Base-by-base conservation (phyloP, 108 stramenopile species). In the Skeletonema menzelii region DNA sequence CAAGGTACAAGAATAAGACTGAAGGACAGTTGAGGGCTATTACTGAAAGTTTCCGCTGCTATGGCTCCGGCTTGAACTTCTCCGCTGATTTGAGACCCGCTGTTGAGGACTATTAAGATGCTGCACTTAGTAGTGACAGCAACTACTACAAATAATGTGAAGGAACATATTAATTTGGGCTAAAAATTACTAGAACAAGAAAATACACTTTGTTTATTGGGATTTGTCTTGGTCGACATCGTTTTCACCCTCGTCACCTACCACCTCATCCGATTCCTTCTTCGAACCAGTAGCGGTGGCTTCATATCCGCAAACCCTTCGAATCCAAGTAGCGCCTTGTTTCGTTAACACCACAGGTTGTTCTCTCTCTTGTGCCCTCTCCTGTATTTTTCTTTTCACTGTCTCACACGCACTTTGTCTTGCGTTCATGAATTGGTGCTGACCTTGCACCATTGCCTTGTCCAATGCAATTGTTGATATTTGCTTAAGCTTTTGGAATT, bases 21-120 rank as follows among this genome's bases (percentile, higher is more conserved):
- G 91, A 93, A 72, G 67, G 49, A 27, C 63, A 74, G 24, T 82
- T 95, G 56, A 79, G 89, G 1, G 67, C 76, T 56, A 92, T 92
- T 77, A 86, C 78, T 8, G 75, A 76, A 35, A 87, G 84, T 55
- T 95, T 95, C 77, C 86, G 94, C 40, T 81, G 77, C 49, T 95
- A 91, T 53, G 80, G 87, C n/a, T 90, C 90, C 69, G 94, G 94
- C 2, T 72, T 95, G 56, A 88, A 93, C 81, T 74, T 80, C 30
- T 74, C 73, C 14, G 68, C 72, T 56, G 79, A 80, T 47, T 73
- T 80, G 72, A 68, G 67, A 63, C 49, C 60, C 24, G 68, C 59
- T 53, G 8, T 6, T 53, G 49, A 53, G 19, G 49, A 53, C 0
- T 24, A 24, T n/a, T 53, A 53, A 53, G 49, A 42, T 32, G 40